These are phyloP conservation scores for Camelina laxa DNA, from an alignment of 345 rosid species.

Conservation along the genomic window DNA sequence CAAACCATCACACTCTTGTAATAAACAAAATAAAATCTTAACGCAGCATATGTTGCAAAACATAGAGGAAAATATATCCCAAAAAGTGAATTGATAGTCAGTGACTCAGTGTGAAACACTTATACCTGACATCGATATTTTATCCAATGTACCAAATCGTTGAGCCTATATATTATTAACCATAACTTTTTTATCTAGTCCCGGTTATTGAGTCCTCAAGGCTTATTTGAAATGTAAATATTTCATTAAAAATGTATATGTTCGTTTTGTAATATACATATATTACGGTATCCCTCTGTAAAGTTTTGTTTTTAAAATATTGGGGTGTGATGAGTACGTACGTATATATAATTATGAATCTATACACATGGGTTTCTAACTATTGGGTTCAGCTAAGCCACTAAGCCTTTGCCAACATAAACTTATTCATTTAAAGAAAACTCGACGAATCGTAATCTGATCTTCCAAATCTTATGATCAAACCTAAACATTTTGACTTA, in stretches of 20 bases:
- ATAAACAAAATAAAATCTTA: too few species aligned
- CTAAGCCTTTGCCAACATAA: constrained; percentile 32
- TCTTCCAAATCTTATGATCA: constrained; percentile 26
- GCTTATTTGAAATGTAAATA: not conserved
- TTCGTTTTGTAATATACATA: not conserved
- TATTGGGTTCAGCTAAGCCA: constrained; percentile 35
- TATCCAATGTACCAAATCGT: not conserved
- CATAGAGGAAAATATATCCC: not conserved
- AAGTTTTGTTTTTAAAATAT: not conserved
- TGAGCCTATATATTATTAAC: not conserved
- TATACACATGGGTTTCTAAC: constrained; percentile 31
- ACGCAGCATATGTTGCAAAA: not conserved
- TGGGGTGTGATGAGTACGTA: not conserved
- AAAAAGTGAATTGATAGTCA: not conserved
- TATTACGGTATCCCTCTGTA: not conserved
- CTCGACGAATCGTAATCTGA: constrained; percentile 36
- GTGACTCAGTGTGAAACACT: not conserved
- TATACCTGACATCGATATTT: not conserved
- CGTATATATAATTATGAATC: constrained; percentile 22
- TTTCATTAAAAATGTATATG: not conserved
- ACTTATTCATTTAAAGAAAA: constrained; percentile 14
- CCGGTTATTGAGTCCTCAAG: not conserved
- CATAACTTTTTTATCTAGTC: not conserved
- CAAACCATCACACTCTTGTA: not conserved
- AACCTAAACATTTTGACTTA: constrained; percentile 34